phyloP scores from a whole-genome alignment of 2,329 filamentous ascomycete species.

The Aureobasidium vineae region DNA sequence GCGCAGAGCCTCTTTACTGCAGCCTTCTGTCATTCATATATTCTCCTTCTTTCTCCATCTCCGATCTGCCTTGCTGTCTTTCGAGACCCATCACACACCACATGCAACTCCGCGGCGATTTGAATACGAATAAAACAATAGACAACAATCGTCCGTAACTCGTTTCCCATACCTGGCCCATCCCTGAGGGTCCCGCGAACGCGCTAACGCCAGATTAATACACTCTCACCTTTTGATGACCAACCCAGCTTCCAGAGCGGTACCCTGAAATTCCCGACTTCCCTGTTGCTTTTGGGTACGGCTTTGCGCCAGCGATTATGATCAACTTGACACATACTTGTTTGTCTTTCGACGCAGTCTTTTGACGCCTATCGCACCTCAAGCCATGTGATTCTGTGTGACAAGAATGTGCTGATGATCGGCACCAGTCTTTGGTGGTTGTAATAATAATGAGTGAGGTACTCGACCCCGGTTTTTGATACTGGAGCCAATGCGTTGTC shows the following conservation, averaged over 20 bases:
- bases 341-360: neutral
- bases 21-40: neutral
- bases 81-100: neutral
- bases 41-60: neutral
- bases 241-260: neutral
- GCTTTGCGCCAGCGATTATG: neutral
- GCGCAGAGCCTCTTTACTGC: neutral
- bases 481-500: neutral
- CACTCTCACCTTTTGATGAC: neutral
- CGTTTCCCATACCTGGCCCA: neutral
- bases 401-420: neutral
- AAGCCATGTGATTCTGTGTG: neutral
- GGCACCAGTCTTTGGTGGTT: neutral
- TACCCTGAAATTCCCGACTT: neutral
- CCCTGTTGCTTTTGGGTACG: neutral
- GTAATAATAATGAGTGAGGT: neutral
- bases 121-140: conserved; percentile 5
- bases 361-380: neutral
- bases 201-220: neutral
- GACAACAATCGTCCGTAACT: conserved; percentile 2
- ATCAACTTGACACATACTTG: neutral
- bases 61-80: neutral
- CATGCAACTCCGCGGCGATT: neutral
- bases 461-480: neutral
- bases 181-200: neutral